Evolutionary conservation across 345 rosid species (phyloP).

Genomic region (Gossypioides kirkii): DNA sequence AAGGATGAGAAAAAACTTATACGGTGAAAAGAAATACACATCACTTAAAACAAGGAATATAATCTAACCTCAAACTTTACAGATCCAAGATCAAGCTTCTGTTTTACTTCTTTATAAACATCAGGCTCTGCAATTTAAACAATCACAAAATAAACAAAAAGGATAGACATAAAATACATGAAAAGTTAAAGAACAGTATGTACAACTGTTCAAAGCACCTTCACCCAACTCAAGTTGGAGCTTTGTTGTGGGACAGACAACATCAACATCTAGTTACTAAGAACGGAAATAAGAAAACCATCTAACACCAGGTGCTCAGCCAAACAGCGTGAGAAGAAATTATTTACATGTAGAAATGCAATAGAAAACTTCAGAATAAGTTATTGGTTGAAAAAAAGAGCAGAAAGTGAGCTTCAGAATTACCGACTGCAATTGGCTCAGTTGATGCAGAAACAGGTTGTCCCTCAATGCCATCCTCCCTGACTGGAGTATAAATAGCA

Average conservation of each 20-base stretch:
- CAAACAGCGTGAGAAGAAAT: neutral
- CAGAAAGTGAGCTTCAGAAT: constrained; percentile 9
- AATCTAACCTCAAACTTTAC: constrained; percentile 84
- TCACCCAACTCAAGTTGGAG: neutral
- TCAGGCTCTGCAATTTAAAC: constrained; percentile 74
- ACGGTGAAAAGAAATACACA: neutral
- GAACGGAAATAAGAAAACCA: neutral
- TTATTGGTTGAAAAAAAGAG: neutral
- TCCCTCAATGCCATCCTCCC: constrained; percentile 95
- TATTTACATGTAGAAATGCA: neutral
- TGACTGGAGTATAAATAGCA: constrained; percentile 75
- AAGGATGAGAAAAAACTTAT: neutral
- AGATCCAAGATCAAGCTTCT: constrained; percentile 78
- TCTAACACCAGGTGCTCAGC: neutral
- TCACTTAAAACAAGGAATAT: neutral
- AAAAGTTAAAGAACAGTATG: neutral
- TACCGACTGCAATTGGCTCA: constrained; percentile 89
- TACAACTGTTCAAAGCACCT: constrained; percentile 1
- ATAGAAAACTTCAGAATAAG: neutral
- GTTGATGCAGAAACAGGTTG: constrained; percentile 96
- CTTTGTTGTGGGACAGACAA: neutral
- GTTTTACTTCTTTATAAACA: constrained; percentile 83
- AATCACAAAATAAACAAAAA: constrained; percentile 10
- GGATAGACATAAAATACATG: neutral
- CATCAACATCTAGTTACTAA: neutral